Percentiles rank a stretch among this genome's conserved stretches.
These are phyloP conservation scores for Ascoidea asiatica DNA, from an alignment of 805 yeast species.

Conservation along the genomic window DNA sequence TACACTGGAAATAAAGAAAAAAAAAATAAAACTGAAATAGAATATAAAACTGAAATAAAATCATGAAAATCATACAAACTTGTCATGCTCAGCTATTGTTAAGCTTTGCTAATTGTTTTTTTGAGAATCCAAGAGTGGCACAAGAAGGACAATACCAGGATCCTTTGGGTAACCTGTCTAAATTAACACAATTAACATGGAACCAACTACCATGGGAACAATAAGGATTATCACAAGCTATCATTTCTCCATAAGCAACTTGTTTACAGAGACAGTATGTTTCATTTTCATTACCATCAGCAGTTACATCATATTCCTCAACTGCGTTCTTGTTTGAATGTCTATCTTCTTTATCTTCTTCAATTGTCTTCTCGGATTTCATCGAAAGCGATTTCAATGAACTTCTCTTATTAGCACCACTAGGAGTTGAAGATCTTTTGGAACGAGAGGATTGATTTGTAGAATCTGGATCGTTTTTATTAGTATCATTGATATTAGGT, in stretches of 20 bases:
- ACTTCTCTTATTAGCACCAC: constrained; percentile 4
- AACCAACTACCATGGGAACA: constrained; percentile 91
- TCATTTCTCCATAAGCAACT: constrained; percentile 91
- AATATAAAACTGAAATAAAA: too few species aligned
- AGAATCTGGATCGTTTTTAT: not conserved
- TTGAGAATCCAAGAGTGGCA: constrained; percentile 13
- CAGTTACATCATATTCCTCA: too few species aligned
- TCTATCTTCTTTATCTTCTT: not conserved
- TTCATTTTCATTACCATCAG: constrained; percentile 38
- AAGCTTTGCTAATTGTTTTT: not conserved
- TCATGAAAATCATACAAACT: not conserved
- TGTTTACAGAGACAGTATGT: constrained; percentile 87
- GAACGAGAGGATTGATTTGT: not conserved
- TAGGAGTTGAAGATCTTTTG: constrained; percentile 3
- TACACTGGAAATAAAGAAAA: too few species aligned
- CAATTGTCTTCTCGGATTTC: constrained; percentile 2
- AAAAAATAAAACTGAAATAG: too few species aligned
- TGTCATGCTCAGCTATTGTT: too few species aligned
- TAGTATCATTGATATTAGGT: not conserved
- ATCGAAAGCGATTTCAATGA: too few species aligned
- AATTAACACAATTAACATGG: constrained; percentile 87
- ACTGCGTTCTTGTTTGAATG: not conserved
- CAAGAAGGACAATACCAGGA: constrained; percentile 92
- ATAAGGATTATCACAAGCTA: constrained; percentile 85
- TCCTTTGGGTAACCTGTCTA: constrained; percentile 76